phyloP scores from a whole-genome alignment of 768 basidiomycete genomes.

The Leucocoprinus leucothites region DNA sequence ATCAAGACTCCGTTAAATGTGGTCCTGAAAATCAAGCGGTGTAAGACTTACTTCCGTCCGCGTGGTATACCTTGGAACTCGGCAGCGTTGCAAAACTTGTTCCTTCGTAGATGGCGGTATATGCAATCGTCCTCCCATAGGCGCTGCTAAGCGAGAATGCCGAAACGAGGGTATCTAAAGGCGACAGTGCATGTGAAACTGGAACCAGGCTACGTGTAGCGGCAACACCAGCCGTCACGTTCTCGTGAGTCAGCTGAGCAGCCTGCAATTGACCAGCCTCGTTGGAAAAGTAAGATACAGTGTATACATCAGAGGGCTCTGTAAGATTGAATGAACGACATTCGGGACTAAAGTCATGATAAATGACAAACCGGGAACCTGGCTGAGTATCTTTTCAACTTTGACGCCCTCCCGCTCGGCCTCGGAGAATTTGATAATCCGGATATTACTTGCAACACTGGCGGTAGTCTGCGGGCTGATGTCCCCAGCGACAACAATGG shows the following conservation, averaged over 20 bases:
- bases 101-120: slow-evolving; percentile 74
- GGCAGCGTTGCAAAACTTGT: slow-evolving; percentile 66
- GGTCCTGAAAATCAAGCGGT: background rate
- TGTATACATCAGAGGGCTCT: slow-evolving; percentile 66
- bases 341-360: slow-evolving; percentile 1
- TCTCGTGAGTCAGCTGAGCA: slow-evolving; percentile 75
- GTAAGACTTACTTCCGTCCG: slow-evolving; percentile 36
- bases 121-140: slow-evolving; percentile 77
- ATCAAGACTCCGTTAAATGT: background rate
- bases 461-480: slow-evolving; percentile 42
- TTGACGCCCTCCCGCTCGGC: slow-evolving; percentile 65
- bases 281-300: slow-evolving; percentile 61
- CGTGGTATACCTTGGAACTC: slow-evolving; percentile 49
- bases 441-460: slow-evolving; percentile 48
- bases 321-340: slow-evolving; percentile 5
- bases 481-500: slow-evolving; percentile 74
- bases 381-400: slow-evolving; percentile 40
- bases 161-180: slow-evolving; percentile 77
- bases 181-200: slow-evolving; percentile 59
- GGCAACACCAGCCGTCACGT: slow-evolving; percentile 87
- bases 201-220: slow-evolving; percentile 77
- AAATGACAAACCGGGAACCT: slow-evolving; percentile 46
- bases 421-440: slow-evolving; percentile 64
- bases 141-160: slow-evolving; percentile 70
- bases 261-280: slow-evolving; percentile 53